Percentiles rank a stretch among this genome's conserved stretches.
phyloP scores from a whole-genome alignment of 1,139 yeast species.

The Debaryomyces nepalensis region DNA sequence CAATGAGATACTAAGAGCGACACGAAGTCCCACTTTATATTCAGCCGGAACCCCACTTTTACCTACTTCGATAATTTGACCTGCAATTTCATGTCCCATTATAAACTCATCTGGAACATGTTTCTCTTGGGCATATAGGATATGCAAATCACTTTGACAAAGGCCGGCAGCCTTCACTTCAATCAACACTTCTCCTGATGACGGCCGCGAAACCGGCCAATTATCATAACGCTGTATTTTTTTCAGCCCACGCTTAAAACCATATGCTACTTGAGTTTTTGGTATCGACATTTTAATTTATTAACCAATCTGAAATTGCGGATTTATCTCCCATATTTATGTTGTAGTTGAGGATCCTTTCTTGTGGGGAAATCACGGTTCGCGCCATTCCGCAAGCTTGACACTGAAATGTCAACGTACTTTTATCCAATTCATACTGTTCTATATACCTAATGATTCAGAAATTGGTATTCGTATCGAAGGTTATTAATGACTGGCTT shows the following conservation, averaged over 20 bases:
- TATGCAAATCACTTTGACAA: conserved; percentile 56
- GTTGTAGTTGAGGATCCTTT: no score
- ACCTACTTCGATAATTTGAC: conserved; percentile 49
- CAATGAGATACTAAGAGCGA: conserved; percentile 39
- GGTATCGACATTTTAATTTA: conserved; percentile 16
- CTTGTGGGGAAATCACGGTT: no score
- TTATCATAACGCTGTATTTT: conserved; percentile 28
- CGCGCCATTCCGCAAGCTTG: no score
- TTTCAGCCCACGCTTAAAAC: conserved; percentile 28
- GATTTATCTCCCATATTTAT: no score
- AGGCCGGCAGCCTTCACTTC: conserved; percentile 58
- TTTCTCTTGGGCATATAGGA: conserved; percentile 36
- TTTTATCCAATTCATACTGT: no score
- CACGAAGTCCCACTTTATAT: conserved; percentile 42
- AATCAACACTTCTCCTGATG: conserved; percentile 41
- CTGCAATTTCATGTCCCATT: conserved; percentile 65
- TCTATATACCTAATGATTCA: no score
- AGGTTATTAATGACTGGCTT: no score
- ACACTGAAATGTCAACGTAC: no score
- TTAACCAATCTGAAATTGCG: no score
- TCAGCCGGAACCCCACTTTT: conserved; percentile 27
- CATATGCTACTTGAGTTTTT: conserved; percentile 29
- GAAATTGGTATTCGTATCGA: no score
- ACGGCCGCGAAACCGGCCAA: conserved; percentile 45
- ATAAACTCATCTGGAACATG: conserved; percentile 37